phyloP scores from a whole-genome alignment of 805 yeast species.

The Wickerhamiella bombiphila region DNA sequence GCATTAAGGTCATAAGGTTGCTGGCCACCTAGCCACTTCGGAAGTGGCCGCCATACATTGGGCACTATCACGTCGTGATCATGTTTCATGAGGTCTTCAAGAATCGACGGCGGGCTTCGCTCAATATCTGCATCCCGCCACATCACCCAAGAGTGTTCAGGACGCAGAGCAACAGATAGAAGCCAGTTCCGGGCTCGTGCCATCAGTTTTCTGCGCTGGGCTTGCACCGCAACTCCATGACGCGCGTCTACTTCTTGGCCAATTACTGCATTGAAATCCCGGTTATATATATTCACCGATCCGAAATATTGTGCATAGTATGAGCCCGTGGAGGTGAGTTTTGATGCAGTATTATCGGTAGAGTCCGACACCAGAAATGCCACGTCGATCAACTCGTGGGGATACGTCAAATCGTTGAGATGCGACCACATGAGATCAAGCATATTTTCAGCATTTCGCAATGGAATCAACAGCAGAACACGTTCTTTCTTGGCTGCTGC shows the following conservation, averaged over 20 bases:
- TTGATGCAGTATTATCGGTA: conserved; percentile 50
- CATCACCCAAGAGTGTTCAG: conserved; percentile 89
- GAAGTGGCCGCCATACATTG: conserved; percentile 95
- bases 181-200: conserved; percentile 94
- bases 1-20: conserved; percentile 94
- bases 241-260: conserved; percentile 90
- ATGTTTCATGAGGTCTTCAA: conserved; percentile 88
- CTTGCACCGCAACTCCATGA: conserved; percentile 93
- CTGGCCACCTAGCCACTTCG: conserved; percentile 73
- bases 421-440: conserved; percentile 76
- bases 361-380: conserved; percentile 82
- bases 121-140: conserved; percentile 99
- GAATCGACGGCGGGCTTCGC: conserved; percentile 64
- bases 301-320: conserved; percentile 41
- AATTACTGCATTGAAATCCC: conserved; percentile 83
- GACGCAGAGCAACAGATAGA: conserved; percentile 69
- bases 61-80: conserved; percentile 88
- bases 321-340: conserved; percentile 18
- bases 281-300: conserved; percentile 66
- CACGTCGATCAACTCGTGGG: conserved; percentile 60
- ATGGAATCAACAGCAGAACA: conserved; percentile 70
- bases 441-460: conserved; percentile 81
- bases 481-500: conserved; percentile 43
- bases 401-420: conserved; percentile 60
- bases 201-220: conserved; percentile 88